Conservation (phyloP, 768 basidiomycete species). For the Sarcomyxa edulis region DNA sequence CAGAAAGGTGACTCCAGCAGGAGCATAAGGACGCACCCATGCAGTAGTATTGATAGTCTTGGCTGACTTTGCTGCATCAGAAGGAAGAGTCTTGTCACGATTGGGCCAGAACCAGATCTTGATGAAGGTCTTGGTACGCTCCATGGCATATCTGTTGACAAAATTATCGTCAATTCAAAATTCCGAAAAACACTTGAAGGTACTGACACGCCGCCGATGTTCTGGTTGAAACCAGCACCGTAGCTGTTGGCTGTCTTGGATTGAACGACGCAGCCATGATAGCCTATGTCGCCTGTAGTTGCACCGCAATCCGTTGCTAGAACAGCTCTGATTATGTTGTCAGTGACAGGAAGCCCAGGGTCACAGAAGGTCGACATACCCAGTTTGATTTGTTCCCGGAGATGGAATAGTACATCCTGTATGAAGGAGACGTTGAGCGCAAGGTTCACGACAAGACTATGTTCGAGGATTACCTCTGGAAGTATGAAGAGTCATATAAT, state of each 20-base stretch:
- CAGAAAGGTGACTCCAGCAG: background rate
- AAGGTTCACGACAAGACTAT: background rate
- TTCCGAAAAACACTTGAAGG: background rate
- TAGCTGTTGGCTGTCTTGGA: constrained; percentile 36
- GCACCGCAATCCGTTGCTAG: constrained; percentile 18
- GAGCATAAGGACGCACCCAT: constrained; percentile 44
- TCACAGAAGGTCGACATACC: constrained; percentile 27
- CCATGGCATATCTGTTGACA: constrained; percentile 50
- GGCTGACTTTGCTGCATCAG: constrained; percentile 38
- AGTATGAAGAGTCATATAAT: constrained; percentile 39
- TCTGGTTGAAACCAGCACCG: constrained; percentile 52
- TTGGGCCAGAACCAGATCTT: constrained; percentile 74
- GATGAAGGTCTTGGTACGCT: constrained; percentile 50
- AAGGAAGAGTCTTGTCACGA: constrained; percentile 34
- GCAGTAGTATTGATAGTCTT: constrained; percentile 37
- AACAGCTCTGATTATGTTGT: constrained; percentile 1
- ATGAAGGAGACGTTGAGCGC: background rate
- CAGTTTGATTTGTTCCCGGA: constrained; percentile 31
- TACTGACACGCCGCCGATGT: constrained; percentile 55
- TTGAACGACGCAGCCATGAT: constrained; percentile 42
- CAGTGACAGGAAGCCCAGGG: background rate
- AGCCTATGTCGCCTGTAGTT: constrained; percentile 28
- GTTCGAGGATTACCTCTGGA: constrained; percentile 15
- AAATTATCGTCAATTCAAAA: background rate
- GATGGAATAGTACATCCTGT: constrained; percentile 40